These are phyloP conservation scores for Sechiopsis laciniata DNA, from an alignment of 306 rosid species.

Conservation along the genomic window DNA sequence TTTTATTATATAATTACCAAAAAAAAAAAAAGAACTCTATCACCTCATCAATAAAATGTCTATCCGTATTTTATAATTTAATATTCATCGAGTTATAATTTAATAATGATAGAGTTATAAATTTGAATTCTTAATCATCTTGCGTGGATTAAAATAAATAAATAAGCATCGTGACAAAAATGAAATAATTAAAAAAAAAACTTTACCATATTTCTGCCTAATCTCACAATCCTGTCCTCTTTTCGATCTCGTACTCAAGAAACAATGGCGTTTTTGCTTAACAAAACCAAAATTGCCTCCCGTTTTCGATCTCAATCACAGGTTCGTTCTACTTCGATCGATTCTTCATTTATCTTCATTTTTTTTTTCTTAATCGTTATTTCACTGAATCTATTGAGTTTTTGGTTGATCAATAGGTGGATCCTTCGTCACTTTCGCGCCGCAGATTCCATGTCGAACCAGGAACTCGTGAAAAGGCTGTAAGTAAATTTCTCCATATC, in stretches of 20 bases:
- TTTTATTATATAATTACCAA: no score
- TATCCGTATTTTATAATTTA: no score
- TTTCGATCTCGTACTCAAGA: background rate
- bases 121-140: no score
- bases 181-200: no score
- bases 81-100: no score
- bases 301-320: slow-evolving; percentile 54
- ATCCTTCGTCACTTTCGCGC: slow-evolving; percentile 40
- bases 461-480: slow-evolving; percentile 85
- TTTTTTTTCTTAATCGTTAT: background rate
- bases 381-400: slow-evolving; percentile 13
- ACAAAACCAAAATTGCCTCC: slow-evolving; percentile 48
- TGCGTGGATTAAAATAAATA: no score
- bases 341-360: background rate
- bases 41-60: no score
- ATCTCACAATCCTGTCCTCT: background rate
- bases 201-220: no score
- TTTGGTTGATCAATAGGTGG: slow-evolving; percentile 29
- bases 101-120: no score
- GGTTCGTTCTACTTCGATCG: slow-evolving; percentile 25
- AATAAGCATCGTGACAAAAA: no score
- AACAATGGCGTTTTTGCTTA: slow-evolving; percentile 71
- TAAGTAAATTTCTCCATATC: slow-evolving; percentile 27
- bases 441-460: slow-evolving; percentile 70
- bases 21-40: no score